phyloP scores from a whole-genome alignment of 805 yeast species.

The Starmerella asiatica region DNA sequence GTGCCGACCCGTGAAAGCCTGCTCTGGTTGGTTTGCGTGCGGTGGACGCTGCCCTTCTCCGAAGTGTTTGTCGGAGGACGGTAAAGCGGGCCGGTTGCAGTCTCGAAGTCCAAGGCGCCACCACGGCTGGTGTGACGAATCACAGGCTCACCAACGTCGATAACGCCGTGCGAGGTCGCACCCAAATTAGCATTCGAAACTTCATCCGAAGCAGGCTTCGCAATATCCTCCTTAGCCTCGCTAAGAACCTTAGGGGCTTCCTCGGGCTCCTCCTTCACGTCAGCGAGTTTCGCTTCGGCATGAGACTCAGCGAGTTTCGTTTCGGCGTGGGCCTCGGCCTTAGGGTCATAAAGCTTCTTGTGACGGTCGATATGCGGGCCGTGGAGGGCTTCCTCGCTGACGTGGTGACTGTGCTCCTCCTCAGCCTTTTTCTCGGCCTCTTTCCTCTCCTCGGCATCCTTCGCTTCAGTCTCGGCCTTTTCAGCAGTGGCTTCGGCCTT shows the following conservation, averaged over 20 bases:
- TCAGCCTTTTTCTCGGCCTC: background rate
- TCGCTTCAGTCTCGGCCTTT: constrained; percentile 6
- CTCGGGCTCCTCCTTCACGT: constrained; percentile 10
- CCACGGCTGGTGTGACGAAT: no score
- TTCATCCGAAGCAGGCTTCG: no score
- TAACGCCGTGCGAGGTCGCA: background rate
- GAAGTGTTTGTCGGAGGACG: no score
- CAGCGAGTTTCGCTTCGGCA: background rate
- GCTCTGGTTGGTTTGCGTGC: no score
- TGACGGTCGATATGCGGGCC: background rate
- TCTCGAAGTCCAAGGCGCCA: no score
- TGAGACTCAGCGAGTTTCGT: constrained; percentile 1
- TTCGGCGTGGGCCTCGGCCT: constrained; percentile 5
- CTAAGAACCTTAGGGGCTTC: background rate
- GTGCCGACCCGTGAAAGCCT: no score
- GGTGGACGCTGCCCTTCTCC: no score
- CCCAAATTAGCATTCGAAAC: background rate
- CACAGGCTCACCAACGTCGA: background rate
- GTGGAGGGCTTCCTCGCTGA: background rate
- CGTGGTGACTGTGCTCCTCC: background rate
- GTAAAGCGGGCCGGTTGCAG: no score
- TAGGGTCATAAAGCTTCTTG: constrained; percentile 4
- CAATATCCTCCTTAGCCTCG: constrained; percentile 1
- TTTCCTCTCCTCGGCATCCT: background rate
- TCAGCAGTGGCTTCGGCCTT: constrained; percentile 4